Evolutionary conservation across 176 grass and related monocot genomes (phyloP).

Genomic region (Microstegium vimineum): DNA sequence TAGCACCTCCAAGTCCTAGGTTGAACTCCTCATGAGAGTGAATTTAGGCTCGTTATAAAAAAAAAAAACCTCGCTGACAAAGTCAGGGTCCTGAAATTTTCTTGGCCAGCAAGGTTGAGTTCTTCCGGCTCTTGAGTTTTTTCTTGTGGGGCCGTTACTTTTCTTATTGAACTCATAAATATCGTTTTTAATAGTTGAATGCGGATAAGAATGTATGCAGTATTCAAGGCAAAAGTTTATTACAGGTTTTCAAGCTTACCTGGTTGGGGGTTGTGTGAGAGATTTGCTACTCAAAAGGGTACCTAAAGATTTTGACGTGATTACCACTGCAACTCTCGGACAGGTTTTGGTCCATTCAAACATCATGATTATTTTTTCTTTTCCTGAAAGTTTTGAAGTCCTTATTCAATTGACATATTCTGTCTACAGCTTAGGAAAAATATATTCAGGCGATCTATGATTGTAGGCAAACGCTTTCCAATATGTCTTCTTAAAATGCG

Average conservation of each 20-base stretch:
- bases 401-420: neutral
- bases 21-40: neutral
- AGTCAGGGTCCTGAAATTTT: neutral
- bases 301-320: constrained; percentile 95
- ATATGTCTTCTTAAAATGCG: constrained; percentile 57
- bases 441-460: constrained; percentile 36
- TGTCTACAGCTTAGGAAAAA: constrained; percentile 61
- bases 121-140: neutral
- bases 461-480: constrained; percentile 73
- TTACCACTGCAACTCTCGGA: constrained; percentile 70
- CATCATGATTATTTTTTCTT: neutral
- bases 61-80: neutral
- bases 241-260: constrained; percentile 81
- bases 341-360: constrained; percentile 54
- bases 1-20: neutral
- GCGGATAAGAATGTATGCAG: neutral
- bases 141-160: neutral
- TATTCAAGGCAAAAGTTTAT: constrained; percentile 25
- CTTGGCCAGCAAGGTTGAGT: neutral
- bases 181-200: constrained; percentile 7
- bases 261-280: constrained; percentile 92
- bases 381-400: constrained; percentile 8
- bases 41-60: neutral
- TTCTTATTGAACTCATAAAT: neutral
- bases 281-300: constrained; percentile 71